Evolutionary conservation across 768 basidiomycete genomes (phyloP), one percentile per base, ranked within the genome.

Genomic region (Thelephora ganbajun): DNA sequence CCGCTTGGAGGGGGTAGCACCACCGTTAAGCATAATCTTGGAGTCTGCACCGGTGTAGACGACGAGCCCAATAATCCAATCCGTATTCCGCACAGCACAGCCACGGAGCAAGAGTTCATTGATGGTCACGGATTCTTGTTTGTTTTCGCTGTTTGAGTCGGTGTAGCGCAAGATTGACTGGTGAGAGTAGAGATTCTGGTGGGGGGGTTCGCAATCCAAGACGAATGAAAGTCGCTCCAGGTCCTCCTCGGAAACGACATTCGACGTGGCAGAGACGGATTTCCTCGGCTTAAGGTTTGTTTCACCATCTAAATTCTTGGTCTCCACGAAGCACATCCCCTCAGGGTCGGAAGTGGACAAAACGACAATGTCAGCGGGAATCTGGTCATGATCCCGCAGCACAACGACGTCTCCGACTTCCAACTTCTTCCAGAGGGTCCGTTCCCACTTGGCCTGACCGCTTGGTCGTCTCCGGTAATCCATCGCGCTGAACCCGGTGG

Each of bases 391-490:
- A 54, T 97, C 91, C 50, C 83, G 70, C 33, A 98, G 69, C 6
- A 97, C 67, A 26, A 98, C 88, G 18, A 97, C 65, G 59, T 98
- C 94, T n/a, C 94, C 94, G 11, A 97, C 92, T 59, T 96, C 92
- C 39, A 98, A 72, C 70, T 98, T 97, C 72, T 98, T 97, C 94
- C 94, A 98, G 1, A 98, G 67, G 12, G 94, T 98, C 48, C 94
- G 71, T 59, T 97, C 92, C 94, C 94, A 98, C 22, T 73, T 71
- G 2, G 89, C 81, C 3, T 80, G 75, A 0, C 90, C 90, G 2
- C 69, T 69, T 2, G 74, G 65, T 34, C 75, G 77, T 43, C 77
- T 77, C 43, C 66, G 69, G 76, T 80, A 91, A 59, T 94, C 83
- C n/a, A 96, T 68, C 11, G 74, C 66, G 3, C 71, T 73, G 13